Conservation (phyloP, 1,284 basidiomycete species). For the Earliella scabrosa region DNA sequence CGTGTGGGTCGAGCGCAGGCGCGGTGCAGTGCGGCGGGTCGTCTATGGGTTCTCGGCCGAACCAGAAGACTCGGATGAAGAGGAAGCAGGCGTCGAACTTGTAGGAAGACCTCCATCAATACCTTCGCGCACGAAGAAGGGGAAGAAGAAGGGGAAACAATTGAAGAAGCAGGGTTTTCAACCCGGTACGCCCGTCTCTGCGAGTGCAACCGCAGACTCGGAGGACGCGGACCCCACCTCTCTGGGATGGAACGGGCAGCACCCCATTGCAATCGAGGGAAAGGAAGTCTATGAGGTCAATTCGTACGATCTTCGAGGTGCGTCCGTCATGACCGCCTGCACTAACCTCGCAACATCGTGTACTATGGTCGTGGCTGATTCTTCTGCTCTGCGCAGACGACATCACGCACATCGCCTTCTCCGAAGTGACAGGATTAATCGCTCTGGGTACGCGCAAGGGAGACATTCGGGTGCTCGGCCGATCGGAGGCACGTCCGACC, state of each 20-base stretch:
- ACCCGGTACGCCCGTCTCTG: constrained; percentile 25
- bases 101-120: neutral
- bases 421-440: constrained; percentile 49
- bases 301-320: constrained; percentile 56
- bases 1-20: constrained; percentile 53
- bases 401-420: constrained; percentile 50
- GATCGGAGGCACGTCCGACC: constrained; percentile 3
- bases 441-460: constrained; percentile 50
- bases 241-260: neutral
- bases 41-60: constrained; percentile 40
- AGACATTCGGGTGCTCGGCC: constrained; percentile 33
- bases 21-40: constrained; percentile 41
- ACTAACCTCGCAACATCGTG: too few species aligned
- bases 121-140: neutral
- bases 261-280: constrained; percentile 31
- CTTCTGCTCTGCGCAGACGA: constrained; percentile 48
- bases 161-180: neutral
- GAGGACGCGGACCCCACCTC: constrained; percentile 1
- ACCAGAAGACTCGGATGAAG: neutral
- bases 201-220: constrained; percentile 1
- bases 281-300: constrained; percentile 42
- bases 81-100: neutral
- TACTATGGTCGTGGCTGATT: too few species aligned
- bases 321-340: too few species aligned
- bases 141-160: neutral